phyloP scores from a whole-genome alignment of 164 flowering plant genomes.

The Nelumbo lutea region DNA sequence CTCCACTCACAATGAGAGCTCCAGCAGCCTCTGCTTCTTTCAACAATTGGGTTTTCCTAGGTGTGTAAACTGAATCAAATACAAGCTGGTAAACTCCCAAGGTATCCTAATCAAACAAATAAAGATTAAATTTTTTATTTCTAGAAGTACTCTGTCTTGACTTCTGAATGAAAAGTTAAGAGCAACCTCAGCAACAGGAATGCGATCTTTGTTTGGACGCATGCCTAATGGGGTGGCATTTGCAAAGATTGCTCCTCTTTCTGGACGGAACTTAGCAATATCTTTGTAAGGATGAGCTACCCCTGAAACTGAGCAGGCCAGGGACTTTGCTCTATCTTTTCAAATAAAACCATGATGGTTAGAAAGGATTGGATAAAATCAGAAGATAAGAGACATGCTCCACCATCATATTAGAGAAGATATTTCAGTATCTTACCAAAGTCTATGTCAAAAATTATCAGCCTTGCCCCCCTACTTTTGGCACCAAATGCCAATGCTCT shows the following conservation, averaged over 20 bases:
- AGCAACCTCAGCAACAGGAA: conserved; percentile 47
- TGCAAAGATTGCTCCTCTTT: conserved; percentile 51
- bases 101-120: conserved; percentile 23
- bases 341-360: conserved; percentile 1
- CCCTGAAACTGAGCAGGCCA: conserved; percentile 44
- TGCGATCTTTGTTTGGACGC: conserved; percentile 48
- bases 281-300: conserved; percentile 36
- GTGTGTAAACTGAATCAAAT: conserved; percentile 54
- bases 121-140: background rate
- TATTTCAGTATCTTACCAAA: conserved; percentile 29
- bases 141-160: background rate
- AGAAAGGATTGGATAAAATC: background rate
- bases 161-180: background rate
- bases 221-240: conserved; percentile 66
- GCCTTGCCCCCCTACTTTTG: conserved; percentile 47
- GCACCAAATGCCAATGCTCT: conserved; percentile 72
- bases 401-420: background rate
- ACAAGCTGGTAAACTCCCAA: conserved; percentile 35
- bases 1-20: conserved; percentile 45
- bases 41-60: conserved; percentile 41
- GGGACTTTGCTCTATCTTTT: conserved; percentile 49
- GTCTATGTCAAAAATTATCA: conserved; percentile 43
- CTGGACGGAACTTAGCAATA: conserved; percentile 34
- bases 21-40: conserved; percentile 51
- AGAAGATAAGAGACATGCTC: background rate